Base-by-base conservation (phyloP, 345 rosid genomes). In the Rhodamnia argentea region DNA sequence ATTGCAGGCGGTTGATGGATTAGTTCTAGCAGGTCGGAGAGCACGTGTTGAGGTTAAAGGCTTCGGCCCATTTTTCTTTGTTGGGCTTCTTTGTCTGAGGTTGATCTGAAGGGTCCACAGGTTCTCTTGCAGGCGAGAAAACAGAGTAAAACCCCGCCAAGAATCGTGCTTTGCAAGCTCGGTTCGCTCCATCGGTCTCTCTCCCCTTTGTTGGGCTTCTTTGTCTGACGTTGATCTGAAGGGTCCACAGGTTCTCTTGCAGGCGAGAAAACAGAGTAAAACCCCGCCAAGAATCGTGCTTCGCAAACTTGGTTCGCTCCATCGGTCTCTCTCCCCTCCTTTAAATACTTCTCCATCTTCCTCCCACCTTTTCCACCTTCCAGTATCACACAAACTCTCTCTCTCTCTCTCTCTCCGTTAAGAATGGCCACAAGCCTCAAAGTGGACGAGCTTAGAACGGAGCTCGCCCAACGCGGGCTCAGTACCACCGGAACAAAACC, bases 401-500 rank as follows among this genome's bases (percentile, higher is more conserved):
- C 76, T 15, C 82, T 12, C 12, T 26, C n/a, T 22, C 76, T 15
- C 50, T 22, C 57, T 7, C 52, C 59, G 24, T 50, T 8, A 55
- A 56, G 87, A 75, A 94, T 94, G 96, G 92, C 95, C 52, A 90
- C 89, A 27, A 88, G 90, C 83, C 94, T 95, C 86, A 93, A 84
- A 86, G 95, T 93, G 56, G 94, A 92, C 59, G 94, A 96, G 90
- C 96, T 93, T 55, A 94, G 97, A 22, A 87, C 90, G 82, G 90
- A 92, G 85, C 96, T 96, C 86, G 90, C 92, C 84, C 90, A 92
- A 64, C 94, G 96, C 51, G 96, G 96, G 40, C 97, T 95, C 85
- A 85, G 86, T 84, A 90, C 92, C 86, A 86, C 93, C 83, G 97
- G 99, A 85, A 86, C 91, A 87, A 95, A 93, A 87, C 86, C 93